A percentile compares a stretch with the other conserved stretches of the same genome.
These are phyloP conservation scores for Diaporthe sp. DNA, from an alignment of 2,329 filamentous ascomycete genomes.

Conservation along the genomic window DNA sequence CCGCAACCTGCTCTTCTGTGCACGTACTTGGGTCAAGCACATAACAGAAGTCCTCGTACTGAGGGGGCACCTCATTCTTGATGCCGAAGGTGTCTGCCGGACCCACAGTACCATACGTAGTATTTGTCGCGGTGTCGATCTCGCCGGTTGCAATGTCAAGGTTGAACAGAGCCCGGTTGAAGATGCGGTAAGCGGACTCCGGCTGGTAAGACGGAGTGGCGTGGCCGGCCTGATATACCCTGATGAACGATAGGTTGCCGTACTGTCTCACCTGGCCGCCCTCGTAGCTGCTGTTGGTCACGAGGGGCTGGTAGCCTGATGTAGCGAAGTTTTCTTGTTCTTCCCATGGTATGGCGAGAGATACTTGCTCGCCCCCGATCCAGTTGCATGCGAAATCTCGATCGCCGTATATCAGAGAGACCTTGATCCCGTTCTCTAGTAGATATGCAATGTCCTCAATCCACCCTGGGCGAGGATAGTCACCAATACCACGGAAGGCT, in stretches of 20 bases:
- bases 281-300: conserved; percentile 63
- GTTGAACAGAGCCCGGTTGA: conserved; percentile 63
- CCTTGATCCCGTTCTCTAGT: conserved; percentile 67
- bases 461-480: conserved; percentile 48
- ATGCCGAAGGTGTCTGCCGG: conserved; percentile 19
- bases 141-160: conserved; percentile 61
- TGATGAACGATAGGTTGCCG: conserved; percentile 72
- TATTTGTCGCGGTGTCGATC: conserved; percentile 20
- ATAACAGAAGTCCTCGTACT: conserved; percentile 27
- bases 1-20: conserved; percentile 42
- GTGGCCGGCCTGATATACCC: conserved; percentile 69
- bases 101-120: conserved; percentile 11
- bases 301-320: conserved; percentile 76
- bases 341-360: conserved; percentile 67
- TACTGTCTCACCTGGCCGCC: conserved; percentile 76
- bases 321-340: conserved; percentile 72
- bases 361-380: conserved; percentile 64
- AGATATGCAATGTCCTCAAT: conserved; percentile 62
- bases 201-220: conserved; percentile 65
- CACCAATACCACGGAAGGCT: conserved; percentile 55
- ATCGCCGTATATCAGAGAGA: conserved; percentile 69
- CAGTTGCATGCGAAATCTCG: conserved; percentile 66
- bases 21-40: conserved; percentile 20
- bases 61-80: conserved; percentile 12
- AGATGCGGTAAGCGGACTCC: conserved; percentile 59